These are phyloP conservation scores for Sordariomycetes sp. DNA, from an alignment of 2,329 filamentous ascomycete species.

Conservation along the genomic window DNA sequence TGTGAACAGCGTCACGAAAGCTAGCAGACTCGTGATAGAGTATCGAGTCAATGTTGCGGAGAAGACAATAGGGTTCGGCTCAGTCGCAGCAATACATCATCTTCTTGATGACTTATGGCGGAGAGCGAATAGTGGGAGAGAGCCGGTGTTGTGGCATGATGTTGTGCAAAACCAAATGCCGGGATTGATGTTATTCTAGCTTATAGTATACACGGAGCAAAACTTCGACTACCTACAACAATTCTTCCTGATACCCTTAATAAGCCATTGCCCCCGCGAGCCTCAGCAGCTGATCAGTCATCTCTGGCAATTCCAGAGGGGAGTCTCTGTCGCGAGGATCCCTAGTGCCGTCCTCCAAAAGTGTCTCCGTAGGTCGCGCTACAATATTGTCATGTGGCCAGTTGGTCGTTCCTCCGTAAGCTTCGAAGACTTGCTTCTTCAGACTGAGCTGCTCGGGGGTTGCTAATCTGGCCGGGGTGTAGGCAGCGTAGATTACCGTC, in stretches of 20 bases:
- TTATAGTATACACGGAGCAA: no score
- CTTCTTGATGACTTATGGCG: no score
- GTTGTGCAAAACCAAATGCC: no score
- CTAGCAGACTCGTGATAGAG: no score
- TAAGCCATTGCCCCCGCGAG: conserved; percentile 16
- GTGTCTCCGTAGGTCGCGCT: conserved; percentile 4
- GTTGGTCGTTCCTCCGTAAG: conserved; percentile 15
- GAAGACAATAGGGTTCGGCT: no score
- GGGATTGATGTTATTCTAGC: no score
- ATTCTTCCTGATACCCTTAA: conserved; percentile 8
- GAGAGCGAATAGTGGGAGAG: no score
- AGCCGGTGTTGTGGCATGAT: no score
- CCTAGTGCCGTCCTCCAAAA: conserved; percentile 11
- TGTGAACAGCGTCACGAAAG: no score
- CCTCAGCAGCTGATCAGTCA: conserved; percentile 14
- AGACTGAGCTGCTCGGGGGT: conserved; percentile 11
- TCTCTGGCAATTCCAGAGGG: conserved; percentile 13
- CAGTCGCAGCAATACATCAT: no score
- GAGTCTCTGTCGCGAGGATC: conserved; percentile 11
- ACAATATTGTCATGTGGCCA: conserved; percentile 20
- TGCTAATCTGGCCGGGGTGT: conserved; percentile 10
- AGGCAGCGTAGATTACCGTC: conserved; percentile 12
- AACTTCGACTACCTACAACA: no score
- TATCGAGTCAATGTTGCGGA: no score
- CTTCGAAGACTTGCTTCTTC: conserved; percentile 16